phyloP scores from a whole-genome alignment of 176 grass and related monocot genomes.

The Guadua angustifolia region DNA sequence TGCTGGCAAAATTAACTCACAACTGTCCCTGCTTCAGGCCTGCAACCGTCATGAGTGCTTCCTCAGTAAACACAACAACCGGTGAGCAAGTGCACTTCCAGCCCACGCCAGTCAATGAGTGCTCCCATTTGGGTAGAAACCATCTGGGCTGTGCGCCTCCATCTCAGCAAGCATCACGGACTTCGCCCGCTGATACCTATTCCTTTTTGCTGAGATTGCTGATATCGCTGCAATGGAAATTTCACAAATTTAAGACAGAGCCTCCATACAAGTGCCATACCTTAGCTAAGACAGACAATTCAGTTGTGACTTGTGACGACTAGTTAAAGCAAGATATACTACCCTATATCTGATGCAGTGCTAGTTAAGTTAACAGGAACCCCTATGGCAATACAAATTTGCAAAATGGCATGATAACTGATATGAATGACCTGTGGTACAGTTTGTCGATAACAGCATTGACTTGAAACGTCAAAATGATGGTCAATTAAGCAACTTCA shows the following conservation, averaged over 20 bases:
- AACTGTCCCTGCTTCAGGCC: not conserved
- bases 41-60: conserved; percentile 26
- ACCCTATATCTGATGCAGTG: not conserved
- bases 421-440: not conserved
- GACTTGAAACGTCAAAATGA: not conserved
- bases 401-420: not conserved
- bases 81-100: not conserved
- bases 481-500: not conserved
- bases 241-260: not conserved
- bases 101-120: conserved; percentile 26
- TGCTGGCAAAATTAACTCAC: conserved; percentile 33
- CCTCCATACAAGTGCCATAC: not conserved
- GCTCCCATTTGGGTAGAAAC: conserved; percentile 59
- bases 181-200: conserved; percentile 93
- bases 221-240: conserved; percentile 51
- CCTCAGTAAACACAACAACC: not conserved
- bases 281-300: not conserved
- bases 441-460: not conserved
- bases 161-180: conserved; percentile 94
- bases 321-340: not conserved
- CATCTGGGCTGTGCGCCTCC: conserved; percentile 70
- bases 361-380: not conserved
- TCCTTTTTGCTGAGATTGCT: conserved; percentile 90
- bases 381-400: not conserved
- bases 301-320: not conserved